Evolutionary conservation across 2,329 filamentous ascomycete genomes (phyloP).

Genomic region (Stagonosporopsis vannaccii): DNA sequence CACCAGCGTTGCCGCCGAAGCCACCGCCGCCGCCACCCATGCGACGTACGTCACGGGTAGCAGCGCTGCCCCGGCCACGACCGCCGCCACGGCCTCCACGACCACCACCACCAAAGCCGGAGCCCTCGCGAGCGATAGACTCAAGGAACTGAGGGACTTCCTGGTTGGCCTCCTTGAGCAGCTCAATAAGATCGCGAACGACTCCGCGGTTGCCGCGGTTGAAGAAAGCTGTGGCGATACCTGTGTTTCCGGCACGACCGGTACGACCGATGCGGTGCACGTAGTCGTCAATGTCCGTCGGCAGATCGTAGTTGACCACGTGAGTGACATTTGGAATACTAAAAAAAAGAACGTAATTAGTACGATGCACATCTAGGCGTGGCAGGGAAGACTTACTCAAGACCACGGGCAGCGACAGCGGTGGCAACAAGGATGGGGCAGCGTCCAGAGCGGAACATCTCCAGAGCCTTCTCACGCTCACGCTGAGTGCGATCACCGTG

Average conservation of each 20-base stretch:
- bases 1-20: slow-evolving; percentile 56
- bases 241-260: slow-evolving; percentile 98
- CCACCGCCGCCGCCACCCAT: slow-evolving; percentile 66
- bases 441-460: slow-evolving; percentile 95
- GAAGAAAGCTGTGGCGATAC: slow-evolving; percentile 98
- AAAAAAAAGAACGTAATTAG: background rate
- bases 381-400: slow-evolving; percentile 12
- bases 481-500: slow-evolving; percentile 98
- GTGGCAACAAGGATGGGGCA: slow-evolving; percentile 98
- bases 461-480: slow-evolving; percentile 95
- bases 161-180: slow-evolving; percentile 98
- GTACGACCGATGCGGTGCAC: slow-evolving; percentile 99
- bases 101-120: slow-evolving; percentile 76
- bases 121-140: slow-evolving; percentile 94
- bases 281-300: slow-evolving; percentile 98
- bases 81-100: slow-evolving; percentile 70
- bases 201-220: slow-evolving; percentile 99
- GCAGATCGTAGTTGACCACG: slow-evolving; percentile 99
- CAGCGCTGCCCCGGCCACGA: slow-evolving; percentile 71
- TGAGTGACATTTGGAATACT: slow-evolving; percentile 97
- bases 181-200: slow-evolving; percentile 94
- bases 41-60: slow-evolving; percentile 86
- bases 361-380: too few species aligned
- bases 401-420: slow-evolving; percentile 80
- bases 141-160: slow-evolving; percentile 94